Evolutionary conservation across 495 filamentous ascomycete species (phyloP).

Genomic region (Penicillium ochrochloron): DNA sequence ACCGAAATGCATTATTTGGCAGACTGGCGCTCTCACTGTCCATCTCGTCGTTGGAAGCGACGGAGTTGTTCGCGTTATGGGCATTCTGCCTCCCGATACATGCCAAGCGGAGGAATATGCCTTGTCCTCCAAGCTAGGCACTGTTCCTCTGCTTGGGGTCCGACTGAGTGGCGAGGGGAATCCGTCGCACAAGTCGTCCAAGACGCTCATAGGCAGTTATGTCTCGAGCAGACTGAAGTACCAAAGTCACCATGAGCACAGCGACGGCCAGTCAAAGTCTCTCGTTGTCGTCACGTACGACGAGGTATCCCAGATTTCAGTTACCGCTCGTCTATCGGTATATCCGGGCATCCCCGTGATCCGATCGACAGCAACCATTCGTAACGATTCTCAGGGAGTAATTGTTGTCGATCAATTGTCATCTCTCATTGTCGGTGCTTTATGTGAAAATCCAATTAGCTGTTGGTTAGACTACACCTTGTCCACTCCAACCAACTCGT

Average conservation of each 20-base stretch:
- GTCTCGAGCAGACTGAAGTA: background rate
- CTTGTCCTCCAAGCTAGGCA: background rate
- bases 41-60: background rate
- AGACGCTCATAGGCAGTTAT: background rate
- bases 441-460: background rate
- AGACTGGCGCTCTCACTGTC: background rate
- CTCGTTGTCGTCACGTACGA: background rate
- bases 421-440: background rate
- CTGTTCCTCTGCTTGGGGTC: background rate
- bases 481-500: background rate
- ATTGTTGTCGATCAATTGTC: background rate
- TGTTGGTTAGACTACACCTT: background rate
- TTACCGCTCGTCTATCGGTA: no score
- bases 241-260: background rate
- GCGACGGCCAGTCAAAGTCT: background rate
- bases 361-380: no score
- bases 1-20: no score
- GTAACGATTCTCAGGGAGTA: no score
- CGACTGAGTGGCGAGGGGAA: background rate
- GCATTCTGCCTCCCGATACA: background rate
- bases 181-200: background rate
- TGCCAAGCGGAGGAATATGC: no score
- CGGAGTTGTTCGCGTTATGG: background rate
- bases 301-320: no score
- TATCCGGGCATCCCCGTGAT: no score